Evolutionary conservation across 225 moss, liverwort and hornwort genomes (phyloP).

Genomic region (Marchantia paleacea): DNA sequence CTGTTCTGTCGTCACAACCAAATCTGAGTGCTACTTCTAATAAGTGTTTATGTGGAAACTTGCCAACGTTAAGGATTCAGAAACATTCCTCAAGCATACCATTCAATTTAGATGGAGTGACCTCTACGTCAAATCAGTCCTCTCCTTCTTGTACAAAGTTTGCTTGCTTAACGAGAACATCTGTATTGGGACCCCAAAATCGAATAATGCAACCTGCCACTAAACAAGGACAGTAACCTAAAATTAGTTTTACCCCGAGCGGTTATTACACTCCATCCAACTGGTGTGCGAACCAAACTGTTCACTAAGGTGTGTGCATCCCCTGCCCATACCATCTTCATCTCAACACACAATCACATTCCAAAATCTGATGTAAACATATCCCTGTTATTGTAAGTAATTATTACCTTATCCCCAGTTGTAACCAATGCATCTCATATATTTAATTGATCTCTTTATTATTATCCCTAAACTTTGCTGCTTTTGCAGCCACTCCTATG

Average conservation of each 20-base stretch:
- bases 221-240: neutral
- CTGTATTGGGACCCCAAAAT: neutral
- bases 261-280: neutral
- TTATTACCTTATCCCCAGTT: too few species aligned
- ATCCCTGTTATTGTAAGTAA: too few species aligned
- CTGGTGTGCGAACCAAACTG: neutral
- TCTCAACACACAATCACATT: neutral
- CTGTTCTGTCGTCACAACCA: neutral
- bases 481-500: too few species aligned
- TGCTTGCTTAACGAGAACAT: neutral
- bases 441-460: too few species aligned
- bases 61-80: neutral
- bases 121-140: neutral
- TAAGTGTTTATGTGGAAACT: neutral
- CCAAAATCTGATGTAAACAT: too few species aligned
- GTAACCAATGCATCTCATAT: too few species aligned
- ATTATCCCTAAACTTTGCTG: too few species aligned
- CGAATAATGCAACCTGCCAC: neutral
- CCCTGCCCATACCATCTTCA: neutral
- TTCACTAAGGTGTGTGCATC: neutral
- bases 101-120: neutral
- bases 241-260: neutral
- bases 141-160: neutral
- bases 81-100: neutral
- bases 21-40: neutral